Percentiles rank a stretch among this genome's conserved stretches.
phyloP scores from a whole-genome alignment of 768 basidiomycete species.

The Hygrophoropsis aurantiaca region DNA sequence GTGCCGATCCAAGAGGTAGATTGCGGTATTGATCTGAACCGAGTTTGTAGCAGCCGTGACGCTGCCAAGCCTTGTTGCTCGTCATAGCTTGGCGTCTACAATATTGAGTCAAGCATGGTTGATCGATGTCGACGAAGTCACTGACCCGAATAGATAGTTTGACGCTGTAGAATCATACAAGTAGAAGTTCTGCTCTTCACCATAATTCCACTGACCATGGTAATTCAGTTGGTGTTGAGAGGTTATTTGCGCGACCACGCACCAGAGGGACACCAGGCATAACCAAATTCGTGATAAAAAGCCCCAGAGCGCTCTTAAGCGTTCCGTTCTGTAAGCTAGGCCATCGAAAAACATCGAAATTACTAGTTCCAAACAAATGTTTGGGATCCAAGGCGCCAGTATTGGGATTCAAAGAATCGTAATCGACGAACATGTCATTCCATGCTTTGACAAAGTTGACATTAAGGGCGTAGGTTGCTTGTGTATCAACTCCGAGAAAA shows the following conservation, averaged over 20 bases:
- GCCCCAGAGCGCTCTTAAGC: slow-evolving; percentile 69
- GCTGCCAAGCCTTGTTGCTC: slow-evolving; percentile 81
- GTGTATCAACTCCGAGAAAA: slow-evolving; percentile 89
- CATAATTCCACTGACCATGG: slow-evolving; percentile 68
- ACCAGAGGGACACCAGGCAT: slow-evolving; percentile 89
- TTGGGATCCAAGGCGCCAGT: slow-evolving; percentile 71
- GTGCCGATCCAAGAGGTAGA: slow-evolving; percentile 76
- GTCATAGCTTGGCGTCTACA: slow-evolving; percentile 90
- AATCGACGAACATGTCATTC: slow-evolving; percentile 87
- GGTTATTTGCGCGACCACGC: slow-evolving; percentile 18
- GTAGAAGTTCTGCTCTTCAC: slow-evolving; percentile 92
- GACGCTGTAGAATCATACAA: slow-evolving; percentile 82
- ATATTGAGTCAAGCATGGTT: slow-evolving; percentile 1
- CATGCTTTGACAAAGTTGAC: slow-evolving; percentile 85
- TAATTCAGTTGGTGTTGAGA: not conserved
- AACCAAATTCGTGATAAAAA: slow-evolving; percentile 75
- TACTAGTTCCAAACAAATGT: slow-evolving; percentile 89
- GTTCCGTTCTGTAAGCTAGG: slow-evolving; percentile 85
- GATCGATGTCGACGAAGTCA: slow-evolving; percentile 1
- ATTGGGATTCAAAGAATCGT: slow-evolving; percentile 80
- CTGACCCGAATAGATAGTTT: slow-evolving; percentile 89
- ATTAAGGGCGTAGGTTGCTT: slow-evolving; percentile 84
- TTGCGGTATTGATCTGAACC: slow-evolving; percentile 94
- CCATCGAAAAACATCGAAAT: slow-evolving; percentile 96
- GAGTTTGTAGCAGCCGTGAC: slow-evolving; percentile 88